Evolutionary conservation across 306 rosid species (phyloP).

Genomic region (Malus fusca): DNA sequence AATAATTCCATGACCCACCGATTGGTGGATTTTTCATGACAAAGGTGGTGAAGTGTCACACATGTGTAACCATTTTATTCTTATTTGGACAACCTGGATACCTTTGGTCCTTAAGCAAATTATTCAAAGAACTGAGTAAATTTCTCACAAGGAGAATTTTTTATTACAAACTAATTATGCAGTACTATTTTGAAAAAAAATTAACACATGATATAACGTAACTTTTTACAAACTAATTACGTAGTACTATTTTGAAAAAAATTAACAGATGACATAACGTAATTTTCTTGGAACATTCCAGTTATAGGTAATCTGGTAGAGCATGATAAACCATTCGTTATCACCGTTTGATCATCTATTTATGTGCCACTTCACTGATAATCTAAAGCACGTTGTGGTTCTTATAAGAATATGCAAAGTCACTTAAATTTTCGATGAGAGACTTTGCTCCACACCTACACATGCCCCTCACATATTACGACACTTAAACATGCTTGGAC

Average conservation of each 20-base stretch:
- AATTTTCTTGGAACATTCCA: too few species aligned
- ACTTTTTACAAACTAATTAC: too few species aligned
- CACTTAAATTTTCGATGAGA: neutral
- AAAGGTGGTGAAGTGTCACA: constrained; percentile 46
- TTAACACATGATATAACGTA: too few species aligned
- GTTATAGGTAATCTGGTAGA: too few species aligned
- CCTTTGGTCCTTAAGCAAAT: constrained; percentile 3
- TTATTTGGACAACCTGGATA: constrained; percentile 35
- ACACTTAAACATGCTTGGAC: neutral
- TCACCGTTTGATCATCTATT: neutral
- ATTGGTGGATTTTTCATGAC: constrained; percentile 26
- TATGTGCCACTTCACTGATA: neutral
- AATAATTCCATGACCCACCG: constrained; percentile 32
- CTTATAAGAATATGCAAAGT: neutral
- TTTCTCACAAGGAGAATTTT: too few species aligned
- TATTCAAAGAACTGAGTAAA: neutral
- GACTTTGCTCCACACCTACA: neutral
- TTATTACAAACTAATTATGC: too few species aligned
- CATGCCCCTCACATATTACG: neutral
- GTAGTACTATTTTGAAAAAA: too few species aligned
- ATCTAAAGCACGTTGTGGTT: neutral
- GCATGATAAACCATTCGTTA: neutral
- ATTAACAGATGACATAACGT: too few species aligned
- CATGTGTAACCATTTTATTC: constrained; percentile 6
- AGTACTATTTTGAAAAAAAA: too few species aligned